Conservation (phyloP, 768 basidiomycete genomes). For the Chiua virens region DNA sequence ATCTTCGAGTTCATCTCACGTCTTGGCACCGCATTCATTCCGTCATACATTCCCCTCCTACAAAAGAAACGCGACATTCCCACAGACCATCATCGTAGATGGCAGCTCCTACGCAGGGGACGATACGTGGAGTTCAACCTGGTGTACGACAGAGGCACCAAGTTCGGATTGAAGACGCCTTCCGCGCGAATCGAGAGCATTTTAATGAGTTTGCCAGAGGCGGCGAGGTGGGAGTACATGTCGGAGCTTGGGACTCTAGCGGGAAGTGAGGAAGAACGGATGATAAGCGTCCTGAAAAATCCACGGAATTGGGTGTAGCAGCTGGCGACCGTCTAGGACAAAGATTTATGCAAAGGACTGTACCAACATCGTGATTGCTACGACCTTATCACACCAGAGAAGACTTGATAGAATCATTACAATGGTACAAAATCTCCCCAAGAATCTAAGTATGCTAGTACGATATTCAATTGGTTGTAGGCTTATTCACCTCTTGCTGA, state of each 20-base stretch:
- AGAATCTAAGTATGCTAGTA: not conserved
- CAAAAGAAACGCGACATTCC: conserved; percentile 55
- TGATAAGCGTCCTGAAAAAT: conserved; percentile 59
- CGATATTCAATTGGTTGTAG: not conserved
- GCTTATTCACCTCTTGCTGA: conserved; percentile 55
- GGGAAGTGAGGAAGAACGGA: conserved; percentile 63
- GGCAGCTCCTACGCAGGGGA: conserved; percentile 91
- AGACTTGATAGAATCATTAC: not conserved
- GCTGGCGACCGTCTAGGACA: not conserved
- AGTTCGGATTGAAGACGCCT: conserved; percentile 82
- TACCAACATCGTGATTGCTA: no score
- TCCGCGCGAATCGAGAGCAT: conserved; percentile 89
- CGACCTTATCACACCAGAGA: not conserved
- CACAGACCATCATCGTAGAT: conserved; percentile 71
- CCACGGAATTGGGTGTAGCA: conserved; percentile 61
- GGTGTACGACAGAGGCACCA: conserved; percentile 84
- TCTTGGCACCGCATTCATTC: conserved; percentile 80
- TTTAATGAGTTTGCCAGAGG: conserved; percentile 86
- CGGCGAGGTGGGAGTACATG: conserved; percentile 90
- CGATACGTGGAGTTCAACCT: conserved; percentile 96
- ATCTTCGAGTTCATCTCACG: conserved; percentile 75
- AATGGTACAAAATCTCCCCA: not conserved
- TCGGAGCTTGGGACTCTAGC: conserved; percentile 63
- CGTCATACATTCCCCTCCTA: conserved; percentile 89
- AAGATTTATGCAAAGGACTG: not conserved